Conservation (phyloP, 495 filamentous ascomycete genomes). For the Aspergillus bertholletiae region DNA sequence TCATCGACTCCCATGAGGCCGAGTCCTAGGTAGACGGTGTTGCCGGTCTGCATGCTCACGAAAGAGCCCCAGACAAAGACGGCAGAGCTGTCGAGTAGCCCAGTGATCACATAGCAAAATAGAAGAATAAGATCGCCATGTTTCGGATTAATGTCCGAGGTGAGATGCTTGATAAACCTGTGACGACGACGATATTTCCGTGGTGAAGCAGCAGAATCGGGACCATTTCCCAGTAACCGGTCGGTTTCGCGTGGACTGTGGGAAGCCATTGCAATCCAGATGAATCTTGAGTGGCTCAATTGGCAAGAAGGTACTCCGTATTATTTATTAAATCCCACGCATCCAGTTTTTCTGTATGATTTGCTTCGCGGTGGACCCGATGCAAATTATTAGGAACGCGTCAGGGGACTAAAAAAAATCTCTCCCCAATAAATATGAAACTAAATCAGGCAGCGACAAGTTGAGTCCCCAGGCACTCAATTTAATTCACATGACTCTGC, state of each 20-base stretch:
- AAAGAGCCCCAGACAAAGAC: conserved; percentile 74
- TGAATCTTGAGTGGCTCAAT: neutral
- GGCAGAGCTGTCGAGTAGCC: conserved; percentile 67
- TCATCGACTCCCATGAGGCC: conserved; percentile 51
- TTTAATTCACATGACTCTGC: too few relatives aligned
- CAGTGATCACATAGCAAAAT: conserved; percentile 68
- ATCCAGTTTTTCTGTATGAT: too few relatives aligned
- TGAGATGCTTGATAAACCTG: neutral
- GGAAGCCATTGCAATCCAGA: neutral
- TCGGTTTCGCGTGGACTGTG: neutral
- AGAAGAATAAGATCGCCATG: conserved; percentile 54
- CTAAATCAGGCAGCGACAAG: too few relatives aligned
- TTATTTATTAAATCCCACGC: too few relatives aligned
- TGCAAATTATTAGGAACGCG: too few relatives aligned
- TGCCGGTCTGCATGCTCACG: conserved; percentile 79
- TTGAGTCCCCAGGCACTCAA: too few relatives aligned
- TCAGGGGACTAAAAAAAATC: too few relatives aligned
- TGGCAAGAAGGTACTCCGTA: neutral
- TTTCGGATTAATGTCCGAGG: neutral
- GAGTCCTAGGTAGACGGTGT: conserved; percentile 71
- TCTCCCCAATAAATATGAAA: too few relatives aligned
- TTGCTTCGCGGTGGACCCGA: too few relatives aligned
- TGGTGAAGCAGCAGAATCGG: neutral
- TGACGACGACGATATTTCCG: neutral
- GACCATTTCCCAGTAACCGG: neutral